Evolutionary conservation across 768 basidiomycete species (phyloP), one percentile per base, ranked within the genome.

Genomic region (Calocybe indica): DNA sequence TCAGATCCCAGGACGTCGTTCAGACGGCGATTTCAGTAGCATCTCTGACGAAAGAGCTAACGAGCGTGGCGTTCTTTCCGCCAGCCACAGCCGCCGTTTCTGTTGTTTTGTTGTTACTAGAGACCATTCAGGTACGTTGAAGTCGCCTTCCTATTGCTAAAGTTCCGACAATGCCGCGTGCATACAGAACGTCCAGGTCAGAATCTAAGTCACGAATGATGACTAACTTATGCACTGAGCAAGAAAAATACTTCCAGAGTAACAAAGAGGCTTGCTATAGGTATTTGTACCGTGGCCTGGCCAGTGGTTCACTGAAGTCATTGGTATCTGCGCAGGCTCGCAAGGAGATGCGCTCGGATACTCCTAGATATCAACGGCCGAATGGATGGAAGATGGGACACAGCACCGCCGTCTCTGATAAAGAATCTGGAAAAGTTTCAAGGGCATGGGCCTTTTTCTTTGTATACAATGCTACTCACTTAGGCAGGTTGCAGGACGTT

Each of bases 301-400:
- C 31, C 38, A 11, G 30, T 8, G 5, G 22, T 36, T n/a, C n/a
- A 13, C 14, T 52, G 71, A 40, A 40, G 44, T 13, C 29, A 22
- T 36, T 11, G 11, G 28, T 37, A 42, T 31, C 36, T n/a, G 35
- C 15, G 10, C 34, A 58, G 60, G 13, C 44, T 62, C 28, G 72
- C 70, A 4, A 58, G 65, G 33, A 64, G 74, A 7, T 72, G 73
- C 15, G 63, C 71, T 10, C 60, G 68, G 11, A 63, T 77, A 31
- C 46, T 76, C 29, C 51, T 70, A 22, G 68, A 75, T 41, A 68
- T 77, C 31, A 63, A 69, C 12, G 64, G 68, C 40, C 71, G 74
- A 32, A 76, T 78, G 73, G 59, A 57, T 7, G 74, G 66, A 32
- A 59, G 67, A 40, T 73, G 70, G 68, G 65, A 72, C n/a, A 57